Conservation (phyloP, 2,329 filamentous ascomycete species). For the Stagonosporopsis chrysanthemi region DNA sequence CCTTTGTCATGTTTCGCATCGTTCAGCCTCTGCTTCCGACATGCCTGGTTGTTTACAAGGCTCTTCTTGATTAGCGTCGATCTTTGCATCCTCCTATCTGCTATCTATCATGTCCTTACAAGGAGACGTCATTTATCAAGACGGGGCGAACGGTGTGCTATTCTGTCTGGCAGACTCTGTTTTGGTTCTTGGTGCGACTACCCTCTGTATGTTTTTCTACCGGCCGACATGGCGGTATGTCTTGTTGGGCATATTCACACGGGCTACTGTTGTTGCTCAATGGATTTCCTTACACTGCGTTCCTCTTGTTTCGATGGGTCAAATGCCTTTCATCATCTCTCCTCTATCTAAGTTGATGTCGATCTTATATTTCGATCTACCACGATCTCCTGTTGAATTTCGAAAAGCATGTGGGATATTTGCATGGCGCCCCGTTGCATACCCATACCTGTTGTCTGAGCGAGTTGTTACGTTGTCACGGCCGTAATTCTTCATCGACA, state of each 20-base stretch:
- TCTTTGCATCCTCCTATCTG: constrained; percentile 42
- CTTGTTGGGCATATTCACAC: constrained; percentile 34
- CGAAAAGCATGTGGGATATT: constrained; percentile 22
- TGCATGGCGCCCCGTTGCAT: constrained; percentile 21
- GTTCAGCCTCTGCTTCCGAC: constrained; percentile 41
- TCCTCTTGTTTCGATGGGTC: constrained; percentile 17
- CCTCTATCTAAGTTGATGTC: constrained; percentile 22
- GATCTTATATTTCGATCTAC: constrained; percentile 22
- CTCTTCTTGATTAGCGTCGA: constrained; percentile 48
- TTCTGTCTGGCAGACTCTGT: constrained; percentile 26
- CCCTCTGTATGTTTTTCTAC: constrained; percentile 38
- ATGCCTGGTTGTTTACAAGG: constrained; percentile 47
- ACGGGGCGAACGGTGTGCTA: constrained; percentile 32
- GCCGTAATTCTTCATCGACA: constrained; percentile 17
- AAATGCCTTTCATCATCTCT: constrained; percentile 14
- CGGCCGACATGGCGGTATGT: constrained; percentile 19
- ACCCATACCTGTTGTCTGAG: constrained; percentile 22
- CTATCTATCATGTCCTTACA: constrained; percentile 44
- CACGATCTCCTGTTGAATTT: constrained; percentile 28
- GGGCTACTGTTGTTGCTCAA: constrained; percentile 31
- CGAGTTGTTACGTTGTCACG: constrained; percentile 11
- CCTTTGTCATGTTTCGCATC: constrained; percentile 39
- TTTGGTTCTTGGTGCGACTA: constrained; percentile 32
- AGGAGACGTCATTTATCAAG: constrained; percentile 37
- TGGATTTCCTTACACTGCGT: constrained; percentile 37